A percentile compares a stretch with the other conserved stretches of the same genome.
phyloP scores from a whole-genome alignment of 2,329 filamentous ascomycete genomes.

The Trichoderma sp. region DNA sequence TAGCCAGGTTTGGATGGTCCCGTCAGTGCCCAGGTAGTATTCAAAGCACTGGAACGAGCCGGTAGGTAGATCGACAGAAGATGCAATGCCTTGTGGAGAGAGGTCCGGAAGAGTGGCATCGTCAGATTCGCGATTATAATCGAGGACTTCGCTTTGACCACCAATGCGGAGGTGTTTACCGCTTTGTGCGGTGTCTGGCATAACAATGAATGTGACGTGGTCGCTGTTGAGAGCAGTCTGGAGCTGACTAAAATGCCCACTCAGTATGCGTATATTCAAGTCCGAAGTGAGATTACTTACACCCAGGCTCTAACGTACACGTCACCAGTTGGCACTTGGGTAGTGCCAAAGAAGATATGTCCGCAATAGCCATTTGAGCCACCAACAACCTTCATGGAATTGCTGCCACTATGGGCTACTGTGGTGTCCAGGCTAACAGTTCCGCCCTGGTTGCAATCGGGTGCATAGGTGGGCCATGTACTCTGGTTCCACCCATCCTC shows the following conservation, averaged over 20 bases:
- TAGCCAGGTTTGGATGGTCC: conserved; percentile 17
- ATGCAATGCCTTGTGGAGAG: conserved; percentile 19
- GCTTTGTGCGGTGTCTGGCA: conserved; percentile 12
- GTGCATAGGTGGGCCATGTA: conserved; percentile 8
- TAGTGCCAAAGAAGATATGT: conserved; percentile 23
- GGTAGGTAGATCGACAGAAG: conserved; percentile 11
- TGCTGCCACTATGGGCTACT: conserved; percentile 19
- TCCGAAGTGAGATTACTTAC: conserved; percentile 1
- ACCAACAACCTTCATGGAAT: conserved; percentile 20
- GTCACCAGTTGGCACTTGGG: conserved; percentile 11
- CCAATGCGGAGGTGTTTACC: conserved; percentile 12
- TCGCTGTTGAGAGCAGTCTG: conserved; percentile 14
- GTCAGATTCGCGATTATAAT: conserved; percentile 22
- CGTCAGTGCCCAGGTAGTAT: conserved; percentile 15
- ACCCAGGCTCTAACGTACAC: conserved; percentile 20
- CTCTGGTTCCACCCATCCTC: conserved; percentile 16
- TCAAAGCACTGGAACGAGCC: conserved; percentile 21
- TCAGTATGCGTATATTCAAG: neutral
- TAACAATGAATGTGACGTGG: conserved; percentile 18
- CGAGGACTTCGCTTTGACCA: conserved; percentile 19
- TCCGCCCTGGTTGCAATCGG: conserved; percentile 16
- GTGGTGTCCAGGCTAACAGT: conserved; percentile 18
- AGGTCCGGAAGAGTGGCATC: conserved; percentile 19
- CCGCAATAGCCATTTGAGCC: conserved; percentile 20
- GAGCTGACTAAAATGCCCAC: neutral